phyloP scores from a whole-genome alignment of 2,329 filamentous ascomycete species.

The Aspergillus udagawae region DNA sequence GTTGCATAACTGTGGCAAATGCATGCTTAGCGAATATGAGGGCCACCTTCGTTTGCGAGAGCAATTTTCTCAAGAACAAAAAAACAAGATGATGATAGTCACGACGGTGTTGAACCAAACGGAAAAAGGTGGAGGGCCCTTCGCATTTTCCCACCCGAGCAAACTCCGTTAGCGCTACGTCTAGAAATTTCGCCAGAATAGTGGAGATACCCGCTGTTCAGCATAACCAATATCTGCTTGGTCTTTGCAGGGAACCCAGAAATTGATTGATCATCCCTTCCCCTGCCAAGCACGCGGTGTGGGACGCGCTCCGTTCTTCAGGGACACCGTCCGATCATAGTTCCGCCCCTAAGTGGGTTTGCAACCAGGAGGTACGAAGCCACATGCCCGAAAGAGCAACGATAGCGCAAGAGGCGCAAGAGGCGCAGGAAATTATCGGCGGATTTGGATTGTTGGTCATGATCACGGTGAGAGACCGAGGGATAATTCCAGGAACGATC shows the following conservation, averaged over 20 bases:
- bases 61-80: not conserved
- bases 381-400: not conserved
- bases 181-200: slow-evolving; percentile 23
- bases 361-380: not conserved
- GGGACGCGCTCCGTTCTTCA: slow-evolving; percentile 20
- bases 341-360: slow-evolving; percentile 15
- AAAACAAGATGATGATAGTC: not conserved
- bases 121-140: not conserved
- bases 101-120: not conserved
- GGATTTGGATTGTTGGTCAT: not conserved
- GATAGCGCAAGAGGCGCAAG: not conserved
- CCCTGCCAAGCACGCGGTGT: slow-evolving; percentile 23
- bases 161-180: slow-evolving; percentile 21
- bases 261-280: slow-evolving; percentile 14
- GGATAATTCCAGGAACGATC: not conserved
- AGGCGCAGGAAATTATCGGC: not conserved
- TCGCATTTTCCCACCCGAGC: slow-evolving; percentile 8
- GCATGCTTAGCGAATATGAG: not conserved
- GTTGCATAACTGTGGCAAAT: not conserved
- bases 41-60: not conserved
- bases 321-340: slow-evolving; percentile 18
- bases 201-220: slow-evolving; percentile 3
- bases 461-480: not conserved
- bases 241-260: slow-evolving; percentile 5
- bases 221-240: not conserved